Evolutionary conservation across 305 asterid genomes (phyloP).

Genomic region (Galium porrigens): DNA sequence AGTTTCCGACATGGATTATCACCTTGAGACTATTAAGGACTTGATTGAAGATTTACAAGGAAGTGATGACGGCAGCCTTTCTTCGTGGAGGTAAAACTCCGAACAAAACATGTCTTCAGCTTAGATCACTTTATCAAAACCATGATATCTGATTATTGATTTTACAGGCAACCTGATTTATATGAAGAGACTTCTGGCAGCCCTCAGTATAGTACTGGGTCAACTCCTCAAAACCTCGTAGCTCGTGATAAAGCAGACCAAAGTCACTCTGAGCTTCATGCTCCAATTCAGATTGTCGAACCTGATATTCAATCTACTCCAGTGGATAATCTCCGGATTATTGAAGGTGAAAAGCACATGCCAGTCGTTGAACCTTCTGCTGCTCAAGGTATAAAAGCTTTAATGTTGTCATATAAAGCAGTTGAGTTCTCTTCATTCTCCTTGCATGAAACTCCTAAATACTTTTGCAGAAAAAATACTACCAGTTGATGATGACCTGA

Average conservation of each 20-base stretch:
- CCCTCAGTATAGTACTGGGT: slow-evolving; percentile 65
- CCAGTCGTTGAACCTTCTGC: slow-evolving; percentile 28
- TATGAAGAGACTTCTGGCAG: slow-evolving; percentile 36
- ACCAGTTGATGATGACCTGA: slow-evolving; percentile 27
- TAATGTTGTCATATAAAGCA: background rate
- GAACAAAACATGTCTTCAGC: slow-evolving; percentile 9
- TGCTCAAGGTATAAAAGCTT: slow-evolving; percentile 31
- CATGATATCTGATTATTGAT: slow-evolving; percentile 22
- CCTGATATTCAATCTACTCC: slow-evolving; percentile 33
- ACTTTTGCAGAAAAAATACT: slow-evolving; percentile 30
- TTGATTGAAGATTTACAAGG: slow-evolving; percentile 46
- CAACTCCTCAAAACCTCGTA: slow-evolving; percentile 34
- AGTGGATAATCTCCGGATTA: slow-evolving; percentile 28
- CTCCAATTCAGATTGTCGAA: slow-evolving; percentile 29
- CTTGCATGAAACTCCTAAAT: slow-evolving; percentile 14
- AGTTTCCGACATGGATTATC: slow-evolving; percentile 40
- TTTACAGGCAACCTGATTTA: slow-evolving; percentile 56
- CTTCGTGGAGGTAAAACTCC: slow-evolving; percentile 56
- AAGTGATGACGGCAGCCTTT: slow-evolving; percentile 37
- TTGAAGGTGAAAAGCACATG: slow-evolving; percentile 29
- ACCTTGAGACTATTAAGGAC: slow-evolving; percentile 49
- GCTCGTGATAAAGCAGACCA: slow-evolving; percentile 37
- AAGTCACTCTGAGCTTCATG: slow-evolving; percentile 32
- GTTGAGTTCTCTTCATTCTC: slow-evolving; percentile 9
- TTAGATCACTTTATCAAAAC: slow-evolving; percentile 15